A percentile compares a stretch with the other conserved stretches of the same genome.
These are phyloP conservation scores for Quillaja saponaria DNA, from an alignment of 306 rosid genomes.

Conservation along the genomic window DNA sequence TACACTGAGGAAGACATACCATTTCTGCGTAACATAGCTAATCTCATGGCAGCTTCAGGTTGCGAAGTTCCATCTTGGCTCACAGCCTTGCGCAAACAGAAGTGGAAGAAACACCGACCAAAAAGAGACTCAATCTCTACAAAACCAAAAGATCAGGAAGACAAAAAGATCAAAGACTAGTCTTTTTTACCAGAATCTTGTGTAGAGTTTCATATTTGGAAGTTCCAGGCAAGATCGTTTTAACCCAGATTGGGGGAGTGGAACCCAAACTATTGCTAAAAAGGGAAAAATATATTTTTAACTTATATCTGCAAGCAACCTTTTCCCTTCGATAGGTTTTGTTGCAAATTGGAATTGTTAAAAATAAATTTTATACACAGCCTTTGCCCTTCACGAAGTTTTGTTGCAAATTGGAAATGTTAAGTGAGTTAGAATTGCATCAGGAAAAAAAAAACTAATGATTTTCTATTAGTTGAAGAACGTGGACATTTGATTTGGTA, in stretches of 20 bases:
- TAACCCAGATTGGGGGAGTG: not conserved
- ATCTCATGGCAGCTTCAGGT: conserved; percentile 79
- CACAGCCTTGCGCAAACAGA: conserved; percentile 63
- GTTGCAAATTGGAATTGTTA: too few relatives aligned
- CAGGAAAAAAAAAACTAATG: too few relatives aligned
- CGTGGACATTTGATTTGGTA: too few relatives aligned
- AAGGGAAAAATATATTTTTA: too few relatives aligned
- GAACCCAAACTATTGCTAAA: too few relatives aligned
- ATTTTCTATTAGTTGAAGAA: too few relatives aligned
- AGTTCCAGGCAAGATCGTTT: conserved; percentile 2
- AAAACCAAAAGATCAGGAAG: conserved; percentile 42
- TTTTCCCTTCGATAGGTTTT: too few relatives aligned
- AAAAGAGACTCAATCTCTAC: conserved; percentile 73
- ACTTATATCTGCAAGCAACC: too few relatives aligned
- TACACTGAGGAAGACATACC: conserved; percentile 85
- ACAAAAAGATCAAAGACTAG: conserved; percentile 5
- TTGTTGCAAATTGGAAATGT: too few relatives aligned
- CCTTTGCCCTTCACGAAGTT: too few relatives aligned
- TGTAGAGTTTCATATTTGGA: not conserved
- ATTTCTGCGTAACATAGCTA: conserved; percentile 75
- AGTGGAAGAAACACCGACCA: conserved; percentile 92
- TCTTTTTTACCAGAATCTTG: not conserved
- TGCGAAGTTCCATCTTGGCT: conserved; percentile 89
- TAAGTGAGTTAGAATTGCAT: too few relatives aligned
- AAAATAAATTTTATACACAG: too few relatives aligned